Evolutionary conservation across 805 yeast species (phyloP), one percentile per base, ranked within the genome.

Genomic region (Candida boidinii): DNA sequence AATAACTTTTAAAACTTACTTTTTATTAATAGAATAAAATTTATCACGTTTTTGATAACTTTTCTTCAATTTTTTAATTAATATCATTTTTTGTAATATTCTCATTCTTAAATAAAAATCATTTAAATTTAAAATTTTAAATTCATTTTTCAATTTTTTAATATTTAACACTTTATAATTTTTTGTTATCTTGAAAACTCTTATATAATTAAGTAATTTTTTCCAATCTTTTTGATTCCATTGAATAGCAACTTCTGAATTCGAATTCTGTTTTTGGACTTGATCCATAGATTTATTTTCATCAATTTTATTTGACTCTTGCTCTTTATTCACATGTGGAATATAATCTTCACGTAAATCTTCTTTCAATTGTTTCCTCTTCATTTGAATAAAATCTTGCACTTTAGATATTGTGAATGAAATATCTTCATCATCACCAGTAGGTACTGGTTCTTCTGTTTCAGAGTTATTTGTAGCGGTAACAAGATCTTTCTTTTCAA

Each of bases 141-240:
- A 53, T 22, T 43, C 45, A 2, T 35, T 27, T 10, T 33, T 21
- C 14, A 49, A 33, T 17, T 34, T 30, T 10, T 31, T 27, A 13
- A 37, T 33, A 7, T 39, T 33, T 21, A 46, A 37, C 15, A 45
- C 28, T 3, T 23, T 22, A 10, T 27, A 20, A 31, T 48, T 41
- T 7, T 30, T 26, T 2, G 49, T 44, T 2, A 40, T 33, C 17
- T 35, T 42, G 41, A 47, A 53, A 12, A 39, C 32, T 17, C 36
- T 38, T 11, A 53, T 31, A 19, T 46, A 44, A 17, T 39, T 37
- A 22, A 43, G 36, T 19, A 53, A 35, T 22, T 35, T 37, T 11
- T 17, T 35, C 59, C 59, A 54, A 31, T 44, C 42, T 14, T 23
- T 29, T n/a, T 21, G 16, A 12, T 30, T 30, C 58, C 58, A 53